A percentile compares a stretch with the other conserved stretches of the same genome.
These are phyloP conservation scores for Kalanchoe fedtschenkoi DNA, from an alignment of 164 flowering plant species.

Conservation along the genomic window DNA sequence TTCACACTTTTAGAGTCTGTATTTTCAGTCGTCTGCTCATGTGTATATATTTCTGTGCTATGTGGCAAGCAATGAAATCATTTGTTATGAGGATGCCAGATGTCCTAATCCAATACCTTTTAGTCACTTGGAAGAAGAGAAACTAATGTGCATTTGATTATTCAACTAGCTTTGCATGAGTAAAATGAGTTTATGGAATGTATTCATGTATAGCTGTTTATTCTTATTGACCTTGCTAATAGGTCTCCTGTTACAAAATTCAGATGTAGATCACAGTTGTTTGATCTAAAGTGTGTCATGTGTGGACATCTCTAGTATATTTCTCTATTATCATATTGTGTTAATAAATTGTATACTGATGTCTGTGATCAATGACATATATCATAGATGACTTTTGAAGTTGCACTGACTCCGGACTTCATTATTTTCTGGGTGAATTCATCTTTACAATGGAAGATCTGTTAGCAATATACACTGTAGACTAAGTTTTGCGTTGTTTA, in stretches of 20 bases:
- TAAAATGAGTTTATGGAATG: background rate
- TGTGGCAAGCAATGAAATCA: no score
- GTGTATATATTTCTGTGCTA: no score
- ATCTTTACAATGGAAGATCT: background rate
- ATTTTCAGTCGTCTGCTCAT: background rate
- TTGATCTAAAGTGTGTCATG: background rate
- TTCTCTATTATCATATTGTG: no score
- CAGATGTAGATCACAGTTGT: background rate
- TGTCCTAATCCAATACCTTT: no score
- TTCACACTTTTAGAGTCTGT: background rate
- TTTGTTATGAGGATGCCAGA: no score
- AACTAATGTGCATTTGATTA: background rate
- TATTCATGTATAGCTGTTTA: background rate
- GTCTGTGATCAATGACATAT: no score
- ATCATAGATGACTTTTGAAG: no score
- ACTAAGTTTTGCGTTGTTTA: background rate
- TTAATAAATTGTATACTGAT: no score
- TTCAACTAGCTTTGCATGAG: background rate
- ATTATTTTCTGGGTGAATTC: background rate
- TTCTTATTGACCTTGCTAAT: background rate
- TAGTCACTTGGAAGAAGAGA: background rate
- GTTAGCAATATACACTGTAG: background rate
- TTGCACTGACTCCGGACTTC: background rate
- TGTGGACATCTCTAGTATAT: background rate
- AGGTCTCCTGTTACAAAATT: background rate